A percentile compares a stretch with the other conserved stretches of the same genome.
Evolutionary conservation across 1,139 yeast species (phyloP).

Genomic region (Schwanniomyces etchellsii): DNA sequence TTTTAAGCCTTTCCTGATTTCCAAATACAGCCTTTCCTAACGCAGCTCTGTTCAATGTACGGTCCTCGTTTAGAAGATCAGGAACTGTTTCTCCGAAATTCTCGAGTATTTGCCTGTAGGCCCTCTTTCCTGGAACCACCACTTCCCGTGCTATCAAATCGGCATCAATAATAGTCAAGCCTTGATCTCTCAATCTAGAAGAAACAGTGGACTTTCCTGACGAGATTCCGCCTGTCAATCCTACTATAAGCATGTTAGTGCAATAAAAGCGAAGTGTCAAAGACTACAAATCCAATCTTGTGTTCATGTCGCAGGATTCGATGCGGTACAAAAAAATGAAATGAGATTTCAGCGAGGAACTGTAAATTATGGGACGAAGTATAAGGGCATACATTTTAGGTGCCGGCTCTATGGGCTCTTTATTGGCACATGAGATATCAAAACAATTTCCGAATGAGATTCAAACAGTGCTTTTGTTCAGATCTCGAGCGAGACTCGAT

Average conservation of each 20-base stretch:
- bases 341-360: background rate
- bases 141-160: conserved; percentile 83
- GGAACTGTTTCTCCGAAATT: conserved; percentile 55
- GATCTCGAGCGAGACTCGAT: conserved; percentile 30
- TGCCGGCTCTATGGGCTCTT: conserved; percentile 39
- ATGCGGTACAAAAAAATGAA: conserved; percentile 1
- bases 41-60: conserved; percentile 58
- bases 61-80: conserved; percentile 49
- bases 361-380: conserved; percentile 4
- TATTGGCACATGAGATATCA: conserved; percentile 34
- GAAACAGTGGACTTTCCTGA: conserved; percentile 95
- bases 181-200: conserved; percentile 45
- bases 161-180: conserved; percentile 73
- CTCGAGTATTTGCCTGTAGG: conserved; percentile 58
- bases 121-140: conserved; percentile 72
- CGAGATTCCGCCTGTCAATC: conserved; percentile 95
- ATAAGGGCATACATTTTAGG: conserved; percentile 35
- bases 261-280: background rate
- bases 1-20: conserved; percentile 45
- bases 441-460: conserved; percentile 17
- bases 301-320: conserved; percentile 1
- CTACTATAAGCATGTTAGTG: conserved; percentile 69
- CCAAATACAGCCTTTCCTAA: conserved; percentile 80
- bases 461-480: conserved; percentile 33
- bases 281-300: background rate